Evolutionary conservation across 257 asterid species (phyloP).

Genomic region (Solanum microdontum): DNA sequence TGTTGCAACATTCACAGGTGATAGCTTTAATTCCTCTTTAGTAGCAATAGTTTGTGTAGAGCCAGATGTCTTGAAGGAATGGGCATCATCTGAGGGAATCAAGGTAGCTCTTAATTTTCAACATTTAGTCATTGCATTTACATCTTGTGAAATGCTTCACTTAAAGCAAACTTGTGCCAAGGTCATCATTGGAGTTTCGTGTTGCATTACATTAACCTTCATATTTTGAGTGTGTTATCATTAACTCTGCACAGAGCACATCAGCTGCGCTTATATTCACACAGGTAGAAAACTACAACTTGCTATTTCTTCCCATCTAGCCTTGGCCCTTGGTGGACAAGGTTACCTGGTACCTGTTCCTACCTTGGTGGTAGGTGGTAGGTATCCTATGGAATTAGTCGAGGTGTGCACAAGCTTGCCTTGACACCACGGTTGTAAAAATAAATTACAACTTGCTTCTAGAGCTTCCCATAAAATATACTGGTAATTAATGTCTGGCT

Average conservation of each 20-base stretch:
- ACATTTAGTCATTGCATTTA: neutral
- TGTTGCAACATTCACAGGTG: slow-evolving; percentile 36
- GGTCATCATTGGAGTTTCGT: neutral
- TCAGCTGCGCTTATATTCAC: neutral
- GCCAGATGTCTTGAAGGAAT: slow-evolving; percentile 64
- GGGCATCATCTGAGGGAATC: slow-evolving; percentile 87
- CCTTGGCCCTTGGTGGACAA: neutral
- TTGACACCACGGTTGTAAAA: neutral
- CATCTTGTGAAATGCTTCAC: neutral
- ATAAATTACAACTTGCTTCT: neutral
- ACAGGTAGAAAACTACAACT: neutral
- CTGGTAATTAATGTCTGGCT: neutral
- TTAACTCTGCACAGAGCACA: neutral
- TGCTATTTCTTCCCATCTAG: neutral
- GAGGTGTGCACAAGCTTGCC: neutral
- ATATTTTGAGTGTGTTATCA: neutral
- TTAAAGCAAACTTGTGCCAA: neutral
- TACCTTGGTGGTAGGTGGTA: neutral
- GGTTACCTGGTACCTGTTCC: neutral
- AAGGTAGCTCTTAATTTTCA: slow-evolving; percentile 34
- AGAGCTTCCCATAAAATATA: neutral
- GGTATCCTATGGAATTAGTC: neutral
- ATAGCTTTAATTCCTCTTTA: slow-evolving; percentile 79
- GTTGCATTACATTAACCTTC: neutral
- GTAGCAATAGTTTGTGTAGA: slow-evolving; percentile 78